These are phyloP conservation scores for Saitozyma sp. DNA, from an alignment of 768 basidiomycete genomes.

Conservation along the genomic window DNA sequence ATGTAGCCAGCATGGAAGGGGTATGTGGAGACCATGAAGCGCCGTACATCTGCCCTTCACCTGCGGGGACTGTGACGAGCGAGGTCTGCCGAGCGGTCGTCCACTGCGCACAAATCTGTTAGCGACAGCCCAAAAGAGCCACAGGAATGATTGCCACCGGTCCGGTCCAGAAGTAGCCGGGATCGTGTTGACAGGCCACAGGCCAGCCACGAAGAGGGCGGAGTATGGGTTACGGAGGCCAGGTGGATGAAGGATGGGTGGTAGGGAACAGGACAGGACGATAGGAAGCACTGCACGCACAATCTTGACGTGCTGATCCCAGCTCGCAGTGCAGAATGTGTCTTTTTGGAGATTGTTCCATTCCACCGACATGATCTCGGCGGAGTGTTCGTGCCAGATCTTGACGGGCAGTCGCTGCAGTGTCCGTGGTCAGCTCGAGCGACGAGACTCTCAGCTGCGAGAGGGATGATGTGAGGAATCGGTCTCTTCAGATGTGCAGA, in stretches of 20 bases:
- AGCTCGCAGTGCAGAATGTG: constrained; percentile 52
- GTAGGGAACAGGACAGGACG: not conserved
- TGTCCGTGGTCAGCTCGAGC: not conserved
- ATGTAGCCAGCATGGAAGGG: constrained; percentile 75
- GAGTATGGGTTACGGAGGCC: too few relatives aligned
- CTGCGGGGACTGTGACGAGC: constrained; percentile 76
- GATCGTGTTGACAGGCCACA: not conserved
- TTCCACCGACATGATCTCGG: constrained; percentile 89
- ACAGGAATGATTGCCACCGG: not conserved
- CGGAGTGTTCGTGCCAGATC: constrained; percentile 90
- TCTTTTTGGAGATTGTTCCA: constrained; percentile 86
- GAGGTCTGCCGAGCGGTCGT: constrained; percentile 77
- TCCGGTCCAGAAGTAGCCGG: not conserved
- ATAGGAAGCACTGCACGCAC: constrained; percentile 57
- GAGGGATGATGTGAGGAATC: not conserved
- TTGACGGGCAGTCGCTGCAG: constrained; percentile 80
- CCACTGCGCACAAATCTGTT: constrained; percentile 63
- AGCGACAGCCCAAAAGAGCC: not conserved
- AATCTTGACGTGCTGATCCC: constrained; percentile 88
- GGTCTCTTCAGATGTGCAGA: not conserved
- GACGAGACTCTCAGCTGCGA: too few relatives aligned
- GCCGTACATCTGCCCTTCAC: constrained; percentile 81
- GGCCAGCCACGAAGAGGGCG: not conserved
- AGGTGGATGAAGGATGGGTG: constrained; percentile 8
- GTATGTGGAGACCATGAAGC: constrained; percentile 90